Conservation (phyloP, 768 basidiomycete genomes). For the Trametes cinnabarina region DNA sequence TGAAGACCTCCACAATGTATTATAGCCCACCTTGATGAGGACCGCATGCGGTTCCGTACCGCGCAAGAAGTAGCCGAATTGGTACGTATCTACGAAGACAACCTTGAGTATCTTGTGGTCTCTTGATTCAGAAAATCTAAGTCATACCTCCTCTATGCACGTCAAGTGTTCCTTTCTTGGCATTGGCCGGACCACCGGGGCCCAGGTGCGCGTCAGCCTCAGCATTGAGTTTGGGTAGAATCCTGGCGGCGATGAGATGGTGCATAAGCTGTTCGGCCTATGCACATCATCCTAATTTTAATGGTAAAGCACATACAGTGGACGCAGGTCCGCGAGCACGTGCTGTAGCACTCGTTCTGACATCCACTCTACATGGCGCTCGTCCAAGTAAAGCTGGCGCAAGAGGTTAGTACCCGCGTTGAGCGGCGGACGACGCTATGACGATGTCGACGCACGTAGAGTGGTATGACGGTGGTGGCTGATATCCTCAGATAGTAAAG, state of each 20-base stretch:
- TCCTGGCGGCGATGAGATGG: constrained; percentile 47
- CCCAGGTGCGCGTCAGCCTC: constrained; percentile 50
- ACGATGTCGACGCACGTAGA: constrained; percentile 54
- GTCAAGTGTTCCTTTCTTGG: constrained; percentile 72
- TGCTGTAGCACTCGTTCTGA: constrained; percentile 75
- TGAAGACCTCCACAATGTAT: not conserved
- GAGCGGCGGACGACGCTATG: too few species aligned
- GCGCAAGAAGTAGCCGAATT: constrained; percentile 88
- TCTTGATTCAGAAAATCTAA: too few species aligned
- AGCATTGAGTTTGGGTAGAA: constrained; percentile 61
- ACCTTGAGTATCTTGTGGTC: too few species aligned
- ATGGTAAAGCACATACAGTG: constrained; percentile 46
- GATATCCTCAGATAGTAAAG: constrained; percentile 83
- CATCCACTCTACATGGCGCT: constrained; percentile 90
- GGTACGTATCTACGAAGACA: constrained; percentile 66
- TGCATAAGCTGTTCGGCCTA: too few species aligned
- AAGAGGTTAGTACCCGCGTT: too few species aligned
- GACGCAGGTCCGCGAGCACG: constrained; percentile 76
- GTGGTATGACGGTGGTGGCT: constrained; percentile 65
- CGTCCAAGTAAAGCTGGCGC: constrained; percentile 77
- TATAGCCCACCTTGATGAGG: constrained; percentile 63
- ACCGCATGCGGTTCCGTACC: constrained; percentile 80
- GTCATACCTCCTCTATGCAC: constrained; percentile 83
- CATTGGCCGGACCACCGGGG: constrained; percentile 39
- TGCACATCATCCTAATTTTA: too few species aligned